Evolutionary conservation across 371 early-diverging fungal genomes (phyloP).

Genomic region (Mucor mucedo): DNA sequence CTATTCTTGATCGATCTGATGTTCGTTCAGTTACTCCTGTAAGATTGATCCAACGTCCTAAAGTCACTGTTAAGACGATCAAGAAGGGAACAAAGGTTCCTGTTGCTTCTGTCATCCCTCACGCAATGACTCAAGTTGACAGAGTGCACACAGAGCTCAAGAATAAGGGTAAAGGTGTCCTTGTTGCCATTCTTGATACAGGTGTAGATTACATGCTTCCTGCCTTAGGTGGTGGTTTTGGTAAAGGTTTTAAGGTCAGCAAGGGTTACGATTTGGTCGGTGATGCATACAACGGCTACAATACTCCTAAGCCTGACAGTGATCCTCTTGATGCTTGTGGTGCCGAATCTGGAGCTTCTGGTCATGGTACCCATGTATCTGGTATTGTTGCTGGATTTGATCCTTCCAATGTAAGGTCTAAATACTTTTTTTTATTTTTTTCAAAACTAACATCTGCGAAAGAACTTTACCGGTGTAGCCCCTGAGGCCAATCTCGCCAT

Average conservation of each 20-base stretch:
- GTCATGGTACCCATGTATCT: conserved; percentile 69
- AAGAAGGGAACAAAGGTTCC: conserved; percentile 5
- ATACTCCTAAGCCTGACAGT: conserved; percentile 30
- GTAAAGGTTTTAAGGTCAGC: conserved; percentile 57
- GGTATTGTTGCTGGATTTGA: conserved; percentile 73
- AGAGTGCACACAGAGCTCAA: conserved; percentile 46
- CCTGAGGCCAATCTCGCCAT: conserved; percentile 62
- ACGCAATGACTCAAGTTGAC: conserved; percentile 49
- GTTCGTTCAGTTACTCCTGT: conserved; percentile 41
- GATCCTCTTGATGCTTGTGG: conserved; percentile 51
- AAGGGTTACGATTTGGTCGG: conserved; percentile 70
- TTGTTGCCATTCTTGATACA: conserved; percentile 72
- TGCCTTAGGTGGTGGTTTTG: conserved; percentile 75
- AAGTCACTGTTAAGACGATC: not conserved
- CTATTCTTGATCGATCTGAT: conserved; percentile 27
- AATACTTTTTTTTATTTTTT: not conserved
- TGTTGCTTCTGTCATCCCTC: conserved; percentile 31
- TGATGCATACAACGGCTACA: conserved; percentile 45
- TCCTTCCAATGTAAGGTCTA: conserved; percentile 31
- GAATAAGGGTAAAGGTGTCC: conserved; percentile 67
- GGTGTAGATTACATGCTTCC: conserved; percentile 73
- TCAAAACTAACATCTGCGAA: not conserved
- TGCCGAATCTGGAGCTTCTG: conserved; percentile 38
- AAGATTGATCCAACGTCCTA: conserved; percentile 32
- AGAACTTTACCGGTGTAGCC: conserved; percentile 65